phyloP scores from a whole-genome alignment of 257 asterid genomes.

The Salvia miltiorrhiza region DNA sequence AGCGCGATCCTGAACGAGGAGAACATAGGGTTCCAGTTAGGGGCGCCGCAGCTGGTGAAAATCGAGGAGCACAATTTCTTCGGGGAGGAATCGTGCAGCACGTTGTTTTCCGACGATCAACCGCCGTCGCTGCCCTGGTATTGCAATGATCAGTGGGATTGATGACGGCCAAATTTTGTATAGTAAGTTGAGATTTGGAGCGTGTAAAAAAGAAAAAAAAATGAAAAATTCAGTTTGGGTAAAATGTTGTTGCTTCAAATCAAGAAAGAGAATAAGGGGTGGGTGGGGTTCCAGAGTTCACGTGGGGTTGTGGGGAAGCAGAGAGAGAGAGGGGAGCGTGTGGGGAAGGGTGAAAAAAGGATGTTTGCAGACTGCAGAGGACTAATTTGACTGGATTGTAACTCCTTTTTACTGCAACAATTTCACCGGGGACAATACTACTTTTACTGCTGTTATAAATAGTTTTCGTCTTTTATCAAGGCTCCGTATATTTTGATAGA shows the following conservation, averaged over 20 bases:
- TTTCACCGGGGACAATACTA: no score
- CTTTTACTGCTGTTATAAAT: no score
- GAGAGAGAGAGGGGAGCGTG: not conserved
- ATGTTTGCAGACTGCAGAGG: no score
- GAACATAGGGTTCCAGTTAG: slow-evolving; percentile 19
- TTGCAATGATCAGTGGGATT: slow-evolving; percentile 58
- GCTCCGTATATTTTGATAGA: no score
- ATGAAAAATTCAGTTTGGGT: not conserved
- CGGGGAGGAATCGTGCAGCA: slow-evolving; percentile 75
- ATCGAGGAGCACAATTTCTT: slow-evolving; percentile 83
- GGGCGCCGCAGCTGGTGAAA: slow-evolving; percentile 62
- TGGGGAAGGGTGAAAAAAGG: not conserved
- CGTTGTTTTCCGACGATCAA: slow-evolving; percentile 75
- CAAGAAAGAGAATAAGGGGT: slow-evolving; percentile 7
- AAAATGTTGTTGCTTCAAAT: not conserved
- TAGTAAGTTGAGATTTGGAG: slow-evolving; percentile 22
- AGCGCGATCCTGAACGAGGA: slow-evolving; percentile 85
- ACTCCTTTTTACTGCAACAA: not conserved
- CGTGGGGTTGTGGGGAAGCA: slow-evolving; percentile 6
- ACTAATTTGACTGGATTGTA: not conserved
- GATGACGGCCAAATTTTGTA: slow-evolving; percentile 48
- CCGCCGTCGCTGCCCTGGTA: slow-evolving; percentile 89
- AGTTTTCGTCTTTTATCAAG: no score
- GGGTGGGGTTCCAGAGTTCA: not conserved
- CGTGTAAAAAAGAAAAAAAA: not conserved